A percentile compares a stretch with the other conserved stretches of the same genome.
phyloP scores from a whole-genome alignment of 768 basidiomycete species.

The Kwoniella sp. region DNA sequence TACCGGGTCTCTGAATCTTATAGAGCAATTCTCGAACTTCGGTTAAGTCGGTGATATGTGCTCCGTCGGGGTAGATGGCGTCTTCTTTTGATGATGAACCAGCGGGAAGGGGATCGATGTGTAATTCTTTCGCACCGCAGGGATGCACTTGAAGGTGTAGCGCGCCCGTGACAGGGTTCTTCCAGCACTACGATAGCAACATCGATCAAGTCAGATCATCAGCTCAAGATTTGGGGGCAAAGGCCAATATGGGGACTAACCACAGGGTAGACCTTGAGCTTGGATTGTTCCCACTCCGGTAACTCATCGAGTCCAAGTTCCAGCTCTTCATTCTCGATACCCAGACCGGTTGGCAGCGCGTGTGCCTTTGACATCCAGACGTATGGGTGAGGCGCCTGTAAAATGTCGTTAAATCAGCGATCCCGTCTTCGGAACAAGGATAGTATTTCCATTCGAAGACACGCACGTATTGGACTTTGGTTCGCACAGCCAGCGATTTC shows the following conservation, averaged over 20 bases:
- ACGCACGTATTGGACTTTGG: slow-evolving; percentile 68
- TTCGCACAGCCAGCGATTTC: slow-evolving; percentile 78
- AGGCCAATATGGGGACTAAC: slow-evolving; percentile 49
- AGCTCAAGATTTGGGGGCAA: background rate
- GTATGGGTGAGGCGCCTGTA: slow-evolving; percentile 71
- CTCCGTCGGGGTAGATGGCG: slow-evolving; percentile 81
- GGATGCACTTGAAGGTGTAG: slow-evolving; percentile 92
- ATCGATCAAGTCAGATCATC: background rate
- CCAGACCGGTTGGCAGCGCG: slow-evolving; percentile 75
- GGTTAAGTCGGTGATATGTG: slow-evolving; percentile 70
- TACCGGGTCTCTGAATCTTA: slow-evolving; percentile 84
- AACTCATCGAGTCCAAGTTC: slow-evolving; percentile 70
- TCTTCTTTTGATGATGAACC: slow-evolving; percentile 55
- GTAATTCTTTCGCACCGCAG: slow-evolving; percentile 68
- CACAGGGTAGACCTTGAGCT: slow-evolving; percentile 71
- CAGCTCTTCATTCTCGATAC: slow-evolving; percentile 74
- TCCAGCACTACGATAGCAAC: slow-evolving; percentile 69
- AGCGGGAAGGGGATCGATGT: slow-evolving; percentile 73
- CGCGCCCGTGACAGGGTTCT: slow-evolving; percentile 79
- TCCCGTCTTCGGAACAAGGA: background rate
- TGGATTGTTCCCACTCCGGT: slow-evolving; percentile 78
- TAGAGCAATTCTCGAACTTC: slow-evolving; percentile 75
- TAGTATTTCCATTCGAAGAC: background rate
- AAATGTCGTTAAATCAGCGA: background rate
- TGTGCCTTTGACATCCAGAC: slow-evolving; percentile 84